A percentile compares a stretch with the other conserved stretches of the same genome.
Evolutionary conservation across 2,329 filamentous ascomycete species (phyloP).

Genomic region (Fusarium fujikuroi): DNA sequence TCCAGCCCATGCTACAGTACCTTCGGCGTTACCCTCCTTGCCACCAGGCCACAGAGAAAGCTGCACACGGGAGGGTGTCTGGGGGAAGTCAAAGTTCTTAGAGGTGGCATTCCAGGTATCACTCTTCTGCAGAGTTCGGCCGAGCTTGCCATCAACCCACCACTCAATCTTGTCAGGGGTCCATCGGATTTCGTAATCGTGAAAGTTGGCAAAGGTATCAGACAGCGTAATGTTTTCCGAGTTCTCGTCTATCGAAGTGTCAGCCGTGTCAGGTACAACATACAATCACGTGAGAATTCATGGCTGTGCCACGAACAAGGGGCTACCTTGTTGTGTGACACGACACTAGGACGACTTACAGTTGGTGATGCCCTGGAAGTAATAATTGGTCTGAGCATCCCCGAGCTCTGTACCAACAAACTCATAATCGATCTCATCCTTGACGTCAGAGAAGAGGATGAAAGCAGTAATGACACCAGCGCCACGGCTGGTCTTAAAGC

Average conservation of each 20-base stretch:
- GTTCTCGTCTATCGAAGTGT: slow-evolving; percentile 71
- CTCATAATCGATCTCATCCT: slow-evolving; percentile 99
- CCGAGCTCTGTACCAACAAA: slow-evolving; percentile 84
- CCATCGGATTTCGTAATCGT: slow-evolving; percentile 96
- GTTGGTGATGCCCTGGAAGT: slow-evolving; percentile 91
- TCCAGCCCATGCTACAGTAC: slow-evolving; percentile 92
- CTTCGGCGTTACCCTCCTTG: slow-evolving; percentile 78
- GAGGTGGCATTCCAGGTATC: slow-evolving; percentile 88
- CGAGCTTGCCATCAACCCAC: slow-evolving; percentile 83
- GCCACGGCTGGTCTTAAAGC: slow-evolving; percentile 84
- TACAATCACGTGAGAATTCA: slow-evolving; percentile 18
- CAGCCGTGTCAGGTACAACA: slow-evolving; percentile 9
- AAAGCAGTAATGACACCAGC: slow-evolving; percentile 95
- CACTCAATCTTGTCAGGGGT: slow-evolving; percentile 86
- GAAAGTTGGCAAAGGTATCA: slow-evolving; percentile 80
- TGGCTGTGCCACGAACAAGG: slow-evolving; percentile 5
- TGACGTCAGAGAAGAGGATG: slow-evolving; percentile 93
- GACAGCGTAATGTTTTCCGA: slow-evolving; percentile 74
- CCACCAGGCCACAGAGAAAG: slow-evolving; percentile 97
- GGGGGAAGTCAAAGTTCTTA: slow-evolving; percentile 87
- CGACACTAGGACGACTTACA: slow-evolving; percentile 68
- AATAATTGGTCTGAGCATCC: slow-evolving; percentile 92
- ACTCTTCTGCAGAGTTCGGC: slow-evolving; percentile 77
- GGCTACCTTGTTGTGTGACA: slow-evolving; percentile 4
- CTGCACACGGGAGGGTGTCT: slow-evolving; percentile 90